Conservation (phyloP, 805 yeast genomes). For the Lachancea lanzarotensis region DNA sequence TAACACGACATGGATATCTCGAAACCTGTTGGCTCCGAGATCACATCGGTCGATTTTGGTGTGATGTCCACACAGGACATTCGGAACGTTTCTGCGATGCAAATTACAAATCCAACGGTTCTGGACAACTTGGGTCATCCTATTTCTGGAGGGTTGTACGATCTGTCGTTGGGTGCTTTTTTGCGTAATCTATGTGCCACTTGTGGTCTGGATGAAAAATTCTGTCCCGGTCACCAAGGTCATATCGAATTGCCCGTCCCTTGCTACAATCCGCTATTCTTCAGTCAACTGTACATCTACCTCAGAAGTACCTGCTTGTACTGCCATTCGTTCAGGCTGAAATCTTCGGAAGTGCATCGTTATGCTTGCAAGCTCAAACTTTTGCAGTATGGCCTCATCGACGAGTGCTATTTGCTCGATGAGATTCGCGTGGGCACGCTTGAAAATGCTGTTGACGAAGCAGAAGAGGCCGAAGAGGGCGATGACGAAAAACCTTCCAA, state of each 20-base stretch:
- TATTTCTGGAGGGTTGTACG: constrained; percentile 87
- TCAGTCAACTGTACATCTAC: constrained; percentile 80
- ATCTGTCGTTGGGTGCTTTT: constrained; percentile 92
- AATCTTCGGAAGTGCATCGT: constrained; percentile 61
- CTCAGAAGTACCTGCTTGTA: constrained; percentile 81
- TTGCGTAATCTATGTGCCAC: constrained; percentile 83
- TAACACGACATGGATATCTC: constrained; percentile 75
- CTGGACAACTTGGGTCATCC: constrained; percentile 96
- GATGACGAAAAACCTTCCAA: constrained; percentile 32
- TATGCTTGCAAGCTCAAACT: constrained; percentile 71
- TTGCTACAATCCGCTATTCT: constrained; percentile 89
- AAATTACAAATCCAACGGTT: constrained; percentile 91
- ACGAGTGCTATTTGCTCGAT: constrained; percentile 72
- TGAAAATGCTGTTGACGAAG: constrained; percentile 35
- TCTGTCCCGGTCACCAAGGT: constrained; percentile 98
- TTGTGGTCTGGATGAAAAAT: constrained; percentile 90
- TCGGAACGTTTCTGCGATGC: constrained; percentile 83
- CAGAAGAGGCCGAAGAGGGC: constrained; percentile 38
- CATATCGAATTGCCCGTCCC: constrained; percentile 96
- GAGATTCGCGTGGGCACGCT: constrained; percentile 38
- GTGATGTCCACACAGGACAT: constrained; percentile 77
- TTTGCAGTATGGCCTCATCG: constrained; percentile 80
- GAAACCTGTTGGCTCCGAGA: constrained; percentile 92
- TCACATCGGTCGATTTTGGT: constrained; percentile 86
- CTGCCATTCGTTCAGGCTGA: constrained; percentile 81